Evolutionary conservation across 2,329 filamentous ascomycete genomes (phyloP).

Genomic region (Aspergillus vadensis): DNA sequence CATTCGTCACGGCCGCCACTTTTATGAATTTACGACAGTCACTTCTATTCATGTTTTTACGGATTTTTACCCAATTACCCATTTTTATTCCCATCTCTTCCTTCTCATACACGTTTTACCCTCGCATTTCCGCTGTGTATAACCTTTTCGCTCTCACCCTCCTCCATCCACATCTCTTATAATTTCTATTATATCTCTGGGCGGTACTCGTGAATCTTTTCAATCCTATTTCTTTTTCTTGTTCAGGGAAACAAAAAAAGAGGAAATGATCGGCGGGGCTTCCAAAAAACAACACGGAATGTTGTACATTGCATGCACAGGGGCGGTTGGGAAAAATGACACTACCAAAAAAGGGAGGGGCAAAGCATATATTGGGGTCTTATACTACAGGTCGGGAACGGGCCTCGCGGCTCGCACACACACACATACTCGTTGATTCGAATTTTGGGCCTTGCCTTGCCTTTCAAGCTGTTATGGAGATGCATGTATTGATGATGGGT

Average conservation of each 20-base stretch:
- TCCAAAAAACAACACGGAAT: neutral
- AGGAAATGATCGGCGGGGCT: neutral
- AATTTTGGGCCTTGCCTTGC: no score
- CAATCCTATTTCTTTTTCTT: neutral
- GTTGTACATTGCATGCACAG: slow-evolving; percentile 7
- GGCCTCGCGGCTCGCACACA: slow-evolving; percentile 16
- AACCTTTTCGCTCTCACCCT: neutral
- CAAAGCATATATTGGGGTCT: slow-evolving; percentile 17
- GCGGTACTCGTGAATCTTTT: neutral
- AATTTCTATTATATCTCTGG: slow-evolving; percentile 2
- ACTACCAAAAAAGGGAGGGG: neutral
- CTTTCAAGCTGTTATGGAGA: neutral
- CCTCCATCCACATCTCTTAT: neutral
- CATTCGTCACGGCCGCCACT: slow-evolving; percentile 7
- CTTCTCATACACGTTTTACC: neutral
- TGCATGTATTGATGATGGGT: slow-evolving; percentile 2
- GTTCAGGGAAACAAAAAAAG: neutral
- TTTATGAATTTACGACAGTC: slow-evolving; percentile 26
- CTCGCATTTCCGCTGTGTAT: neutral
- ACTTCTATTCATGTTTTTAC: slow-evolving; percentile 17
- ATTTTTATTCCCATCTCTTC: slow-evolving; percentile 1
- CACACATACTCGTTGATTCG: neutral
- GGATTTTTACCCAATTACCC: slow-evolving; percentile 1
- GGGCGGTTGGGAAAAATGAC: slow-evolving; percentile 5
- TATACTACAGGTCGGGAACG: slow-evolving; percentile 9